Evolutionary conservation across 2,329 filamentous ascomycete species (phyloP), one percentile per base, ranked within the genome.

Genomic region (Pyrenophora seminiperda): DNA sequence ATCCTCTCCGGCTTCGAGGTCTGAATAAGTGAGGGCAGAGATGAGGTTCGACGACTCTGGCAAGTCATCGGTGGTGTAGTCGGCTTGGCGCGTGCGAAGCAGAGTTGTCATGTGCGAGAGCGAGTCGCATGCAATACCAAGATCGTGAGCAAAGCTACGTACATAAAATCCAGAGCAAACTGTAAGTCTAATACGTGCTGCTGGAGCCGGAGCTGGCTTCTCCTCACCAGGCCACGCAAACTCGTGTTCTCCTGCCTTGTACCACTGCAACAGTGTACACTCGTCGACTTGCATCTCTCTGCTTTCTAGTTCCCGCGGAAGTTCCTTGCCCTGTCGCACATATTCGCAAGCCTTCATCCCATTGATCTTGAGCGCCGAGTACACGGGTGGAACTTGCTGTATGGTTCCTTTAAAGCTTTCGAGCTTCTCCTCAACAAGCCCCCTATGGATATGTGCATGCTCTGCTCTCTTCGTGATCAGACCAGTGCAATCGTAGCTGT

Each of bases 111-210:
- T 69, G 20, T 65, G 58, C 14, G 64, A 62, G 14, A 50, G 49
- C 1, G 59, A 58, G 14, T 49, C 44, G 42, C 66, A 69, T 2
- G 58, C 61, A 11, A 64, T 36, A 5, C 67, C 67, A 1, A 70
- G 53, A 51, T 70, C 66, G 30, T 69, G 61, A 18, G 64, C 66
- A 20, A 70, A 70, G 48, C 67, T 70, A 7, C 67, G 61, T 1
- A 70, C 67, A 19, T 70, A 70, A 50, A 70, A 70, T 0, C 67
- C 67, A 9, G 66, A 68, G 22, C 51, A 63, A 0, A 70, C 67
- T 1, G 54, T 66, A 2, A 70, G 55, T 9, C 50, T 43, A 2
- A 69, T 58, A 10, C 50, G 54, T 2, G 41, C 66, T 4, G 62
- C 65, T 4, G 66, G 63, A 10, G 47, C 56, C 22, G 44, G 20